Evolutionary conservation across 306 rosid species (phyloP).

Genomic region (Ormosia semicastrata): DNA sequence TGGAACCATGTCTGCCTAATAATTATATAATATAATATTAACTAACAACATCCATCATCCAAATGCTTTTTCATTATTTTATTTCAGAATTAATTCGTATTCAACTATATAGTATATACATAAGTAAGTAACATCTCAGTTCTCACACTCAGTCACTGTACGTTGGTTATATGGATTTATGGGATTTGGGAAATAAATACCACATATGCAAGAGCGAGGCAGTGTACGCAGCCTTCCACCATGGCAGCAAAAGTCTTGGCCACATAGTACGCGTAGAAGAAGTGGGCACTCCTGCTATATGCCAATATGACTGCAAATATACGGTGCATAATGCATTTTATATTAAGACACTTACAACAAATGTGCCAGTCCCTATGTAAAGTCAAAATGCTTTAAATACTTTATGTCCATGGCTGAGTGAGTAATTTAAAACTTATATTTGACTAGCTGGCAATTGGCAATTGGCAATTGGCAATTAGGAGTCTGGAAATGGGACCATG

Average conservation of each 20-base stretch:
- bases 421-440: too few relatives aligned
- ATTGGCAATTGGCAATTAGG: background rate
- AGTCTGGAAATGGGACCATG: background rate
- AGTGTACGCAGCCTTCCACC: slow-evolving; percentile 51
- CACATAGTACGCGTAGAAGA: slow-evolving; percentile 63
- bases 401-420: too few relatives aligned
- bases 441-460: too few relatives aligned
- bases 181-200: slow-evolving; percentile 32
- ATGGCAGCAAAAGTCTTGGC: slow-evolving; percentile 61
- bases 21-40: background rate
- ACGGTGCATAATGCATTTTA: too few relatives aligned
- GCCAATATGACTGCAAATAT: slow-evolving; percentile 67
- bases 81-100: too few relatives aligned
- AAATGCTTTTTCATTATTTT: too few relatives aligned
- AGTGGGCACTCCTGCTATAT: slow-evolving; percentile 52
- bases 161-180: background rate
- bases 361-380: too few relatives aligned
- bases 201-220: slow-evolving; percentile 86
- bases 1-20: slow-evolving; percentile 68
- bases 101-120: background rate
- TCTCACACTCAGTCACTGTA: too few relatives aligned
- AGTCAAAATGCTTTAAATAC: too few relatives aligned
- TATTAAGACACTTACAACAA: too few relatives aligned
- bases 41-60: background rate
- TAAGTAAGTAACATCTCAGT: background rate